Evolutionary conservation across 306 rosid genomes (phyloP).

Genomic region (Begonia fuchsioides): DNA sequence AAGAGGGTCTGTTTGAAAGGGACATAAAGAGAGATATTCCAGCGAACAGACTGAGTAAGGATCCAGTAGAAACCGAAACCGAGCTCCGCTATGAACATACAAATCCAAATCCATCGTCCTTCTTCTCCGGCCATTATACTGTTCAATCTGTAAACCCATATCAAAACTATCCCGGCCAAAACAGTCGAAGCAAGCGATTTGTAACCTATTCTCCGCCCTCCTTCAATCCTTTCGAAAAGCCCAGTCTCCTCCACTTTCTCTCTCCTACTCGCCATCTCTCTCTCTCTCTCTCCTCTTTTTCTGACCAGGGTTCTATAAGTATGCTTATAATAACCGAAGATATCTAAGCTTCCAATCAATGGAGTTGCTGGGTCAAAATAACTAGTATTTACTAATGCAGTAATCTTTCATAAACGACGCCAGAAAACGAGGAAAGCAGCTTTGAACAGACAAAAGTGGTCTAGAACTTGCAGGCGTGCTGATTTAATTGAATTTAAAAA

Average conservation of each 20-base stretch:
- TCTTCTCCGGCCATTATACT: conserved; percentile 6
- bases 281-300: not conserved
- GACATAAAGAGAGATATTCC: conserved; percentile 14
- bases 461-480: too few species aligned
- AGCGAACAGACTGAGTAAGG: conserved; percentile 40
- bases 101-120: conserved; percentile 27
- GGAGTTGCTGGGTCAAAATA: too few species aligned
- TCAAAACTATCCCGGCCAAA: conserved; percentile 18
- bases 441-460: too few species aligned
- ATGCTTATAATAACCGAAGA: too few species aligned
- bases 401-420: too few species aligned
- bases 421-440: too few species aligned
- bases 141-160: conserved; percentile 33
- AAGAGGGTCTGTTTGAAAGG: conserved; percentile 34
- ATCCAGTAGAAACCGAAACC: conserved; percentile 50
- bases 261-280: conserved; percentile 6
- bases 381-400: too few species aligned
- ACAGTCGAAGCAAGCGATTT: conserved; percentile 24
- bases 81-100: conserved; percentile 19
- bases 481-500: too few species aligned
- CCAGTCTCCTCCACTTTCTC: not conserved
- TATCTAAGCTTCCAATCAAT: too few species aligned
- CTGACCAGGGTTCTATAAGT: too few species aligned
- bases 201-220: conserved; percentile 13
- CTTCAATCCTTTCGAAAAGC: conserved; percentile 29